phyloP scores from a whole-genome alignment of 306 rosid genomes.

The Quercus bicolor region DNA sequence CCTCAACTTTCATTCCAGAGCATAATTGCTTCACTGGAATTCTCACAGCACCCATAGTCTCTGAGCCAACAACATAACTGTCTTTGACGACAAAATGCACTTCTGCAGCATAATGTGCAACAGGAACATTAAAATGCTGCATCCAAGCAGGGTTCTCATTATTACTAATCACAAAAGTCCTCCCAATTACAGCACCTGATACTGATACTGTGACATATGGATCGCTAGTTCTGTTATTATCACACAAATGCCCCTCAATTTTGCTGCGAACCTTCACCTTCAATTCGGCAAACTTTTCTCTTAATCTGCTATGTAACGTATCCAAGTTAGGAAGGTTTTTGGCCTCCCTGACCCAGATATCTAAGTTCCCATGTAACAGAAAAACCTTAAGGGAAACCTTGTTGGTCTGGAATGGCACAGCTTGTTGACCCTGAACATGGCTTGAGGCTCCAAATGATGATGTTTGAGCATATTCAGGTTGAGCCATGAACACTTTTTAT shows the following conservation, averaged over 20 bases:
- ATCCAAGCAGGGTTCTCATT: conserved; percentile 74
- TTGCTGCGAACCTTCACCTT: conserved; percentile 33
- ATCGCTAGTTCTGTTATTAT: conserved; percentile 49
- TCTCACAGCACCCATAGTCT: conserved; percentile 66
- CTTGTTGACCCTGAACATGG: conserved; percentile 57
- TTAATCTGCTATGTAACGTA: conserved; percentile 50
- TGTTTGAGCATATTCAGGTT: conserved; percentile 31
- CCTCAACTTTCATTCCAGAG: conserved; percentile 49
- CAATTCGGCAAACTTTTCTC: conserved; percentile 41
- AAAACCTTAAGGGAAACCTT: conserved; percentile 40
- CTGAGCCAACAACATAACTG: conserved; percentile 67
- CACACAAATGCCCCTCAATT: conserved; percentile 32
- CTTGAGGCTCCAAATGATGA: conserved; percentile 60
- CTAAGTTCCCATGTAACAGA: conserved; percentile 74
- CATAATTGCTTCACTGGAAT: conserved; percentile 56
- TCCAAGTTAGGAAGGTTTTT: conserved; percentile 80
- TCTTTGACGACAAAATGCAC: conserved; percentile 78
- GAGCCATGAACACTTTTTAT: conserved; percentile 33
- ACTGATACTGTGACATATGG: conserved; percentile 75
- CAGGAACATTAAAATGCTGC: conserved; percentile 73
- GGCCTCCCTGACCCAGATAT: conserved; percentile 57
- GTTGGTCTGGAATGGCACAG: conserved; percentile 50
- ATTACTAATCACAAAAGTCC: conserved; percentile 71
- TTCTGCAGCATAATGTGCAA: conserved; percentile 76
- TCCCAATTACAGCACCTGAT: conserved; percentile 64